Evolutionary conservation across 2,329 filamentous ascomycete genomes (phyloP).

Genomic region (Calonectria leucothoes): DNA sequence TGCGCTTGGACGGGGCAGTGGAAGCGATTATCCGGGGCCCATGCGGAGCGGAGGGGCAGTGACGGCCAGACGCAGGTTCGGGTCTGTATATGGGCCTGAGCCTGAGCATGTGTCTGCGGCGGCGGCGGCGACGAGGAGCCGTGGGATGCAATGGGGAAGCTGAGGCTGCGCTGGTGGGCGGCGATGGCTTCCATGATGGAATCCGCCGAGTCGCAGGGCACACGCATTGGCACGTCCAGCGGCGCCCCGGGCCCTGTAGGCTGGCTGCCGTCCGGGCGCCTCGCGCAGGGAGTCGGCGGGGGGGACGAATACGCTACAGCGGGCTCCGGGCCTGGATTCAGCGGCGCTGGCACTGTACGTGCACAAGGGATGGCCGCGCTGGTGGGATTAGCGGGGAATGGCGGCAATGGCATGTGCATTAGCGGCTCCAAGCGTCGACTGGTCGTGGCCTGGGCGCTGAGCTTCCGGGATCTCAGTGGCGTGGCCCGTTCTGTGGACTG

Average conservation of each 20-base stretch:
- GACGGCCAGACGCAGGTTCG: conserved; percentile 31
- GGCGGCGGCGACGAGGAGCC: conserved; percentile 24
- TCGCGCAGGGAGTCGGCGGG: background rate
- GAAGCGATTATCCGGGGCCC: conserved; percentile 33
- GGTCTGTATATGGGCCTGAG: background rate
- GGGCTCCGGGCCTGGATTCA: background rate
- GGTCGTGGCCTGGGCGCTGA: background rate
- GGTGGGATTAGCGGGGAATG: conserved; percentile 8
- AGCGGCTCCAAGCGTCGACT: background rate
- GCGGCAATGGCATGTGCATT: conserved; percentile 13
- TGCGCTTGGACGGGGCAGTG: conserved; percentile 23
- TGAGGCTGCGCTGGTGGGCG: conserved; percentile 37
- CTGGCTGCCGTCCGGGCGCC: background rate
- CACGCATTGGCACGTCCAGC: background rate
- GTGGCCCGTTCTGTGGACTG: background rate
- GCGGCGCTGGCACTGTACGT: background rate
- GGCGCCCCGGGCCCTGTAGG: background rate
- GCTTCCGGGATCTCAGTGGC: background rate
- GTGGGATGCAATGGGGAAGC: conserved; percentile 38
- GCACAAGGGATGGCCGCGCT: conserved; percentile 9
- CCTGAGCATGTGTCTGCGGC: conserved; percentile 15
- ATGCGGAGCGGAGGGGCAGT: conserved; percentile 30
- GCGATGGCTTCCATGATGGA: conserved; percentile 40
- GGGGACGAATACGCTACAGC: background rate
- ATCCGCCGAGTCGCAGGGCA: background rate